Evolutionary conservation across 1,139 yeast species (phyloP).

Genomic region (Pichia sp.): DNA sequence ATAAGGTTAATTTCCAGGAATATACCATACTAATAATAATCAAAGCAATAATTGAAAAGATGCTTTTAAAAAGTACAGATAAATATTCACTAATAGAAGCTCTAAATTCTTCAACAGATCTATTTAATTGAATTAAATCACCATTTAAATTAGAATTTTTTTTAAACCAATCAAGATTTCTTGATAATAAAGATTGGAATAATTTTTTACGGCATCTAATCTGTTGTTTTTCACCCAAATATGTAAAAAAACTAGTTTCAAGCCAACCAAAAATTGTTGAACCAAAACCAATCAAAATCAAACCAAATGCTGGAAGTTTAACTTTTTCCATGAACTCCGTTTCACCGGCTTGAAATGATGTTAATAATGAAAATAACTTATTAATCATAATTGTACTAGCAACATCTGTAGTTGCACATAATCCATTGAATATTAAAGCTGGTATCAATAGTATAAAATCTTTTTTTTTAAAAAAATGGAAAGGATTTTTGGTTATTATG

Average conservation of each 20-base stretch:
- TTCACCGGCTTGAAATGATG: slow-evolving; percentile 33
- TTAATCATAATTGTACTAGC: slow-evolving; percentile 63
- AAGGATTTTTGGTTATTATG: slow-evolving; percentile 13
- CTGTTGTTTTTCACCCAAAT: slow-evolving; percentile 68
- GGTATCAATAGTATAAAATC: slow-evolving; percentile 17
- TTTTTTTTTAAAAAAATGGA: slow-evolving; percentile 16
- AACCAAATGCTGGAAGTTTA: slow-evolving; percentile 43
- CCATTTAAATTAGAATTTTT: slow-evolving; percentile 51
- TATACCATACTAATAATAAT: slow-evolving; percentile 63
- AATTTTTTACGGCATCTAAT: slow-evolving; percentile 45
- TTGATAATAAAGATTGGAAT: slow-evolving; percentile 34
- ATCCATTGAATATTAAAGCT: slow-evolving; percentile 17
- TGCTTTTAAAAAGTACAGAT: slow-evolving; percentile 49
- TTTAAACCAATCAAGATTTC: slow-evolving; percentile 57
- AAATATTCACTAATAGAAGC: slow-evolving; percentile 63
- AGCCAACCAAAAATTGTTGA: slow-evolving; percentile 48
- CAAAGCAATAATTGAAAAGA: slow-evolving; percentile 49
- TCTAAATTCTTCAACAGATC: slow-evolving; percentile 76
- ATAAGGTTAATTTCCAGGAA: slow-evolving; percentile 79
- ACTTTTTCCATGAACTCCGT: slow-evolving; percentile 39
- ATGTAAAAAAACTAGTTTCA: slow-evolving; percentile 58
- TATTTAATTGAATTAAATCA: slow-evolving; percentile 53
- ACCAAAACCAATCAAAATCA: slow-evolving; percentile 53
- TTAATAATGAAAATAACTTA: slow-evolving; percentile 48
- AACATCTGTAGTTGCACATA: slow-evolving; percentile 42